Evolutionary conservation across 306 rosid genomes (phyloP).

Genomic region (Betula pendula): DNA sequence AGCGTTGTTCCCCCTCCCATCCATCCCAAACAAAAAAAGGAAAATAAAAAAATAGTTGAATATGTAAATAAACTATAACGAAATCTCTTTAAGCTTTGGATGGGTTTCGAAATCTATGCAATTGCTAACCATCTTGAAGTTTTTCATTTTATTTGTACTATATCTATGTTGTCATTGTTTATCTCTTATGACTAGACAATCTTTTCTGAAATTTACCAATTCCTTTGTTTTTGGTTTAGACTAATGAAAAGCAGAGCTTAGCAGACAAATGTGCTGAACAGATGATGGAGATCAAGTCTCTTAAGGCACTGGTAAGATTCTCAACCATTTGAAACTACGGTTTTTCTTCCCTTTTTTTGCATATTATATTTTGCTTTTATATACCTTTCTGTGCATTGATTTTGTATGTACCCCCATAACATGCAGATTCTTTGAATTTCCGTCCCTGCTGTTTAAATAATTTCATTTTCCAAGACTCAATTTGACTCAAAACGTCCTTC

Average conservation of each 20-base stretch:
- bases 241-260: constrained; percentile 53
- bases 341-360: not conserved
- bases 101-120: not conserved
- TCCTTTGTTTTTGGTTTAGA: constrained; percentile 49
- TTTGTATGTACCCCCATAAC: not conserved
- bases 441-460: not conserved
- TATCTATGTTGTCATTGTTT: not conserved
- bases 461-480: not conserved
- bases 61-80: no score
- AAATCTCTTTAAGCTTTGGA: no score
- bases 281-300: constrained; percentile 64
- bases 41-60: not conserved
- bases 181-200: not conserved
- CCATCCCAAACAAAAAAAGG: not conserved
- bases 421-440: not conserved
- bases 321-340: not conserved
- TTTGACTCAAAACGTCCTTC: not conserved
- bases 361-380: not conserved
- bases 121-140: not conserved
- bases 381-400: not conserved
- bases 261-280: constrained; percentile 66
- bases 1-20: not conserved
- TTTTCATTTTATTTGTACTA: not conserved
- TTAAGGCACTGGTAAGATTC: constrained; percentile 63
- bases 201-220: constrained; percentile 25